Evolutionary conservation across 78 protist genomes (phyloP), one percentile per base, ranked within the genome.

Genomic region (Mastigamoeba balamuthi): DNA sequence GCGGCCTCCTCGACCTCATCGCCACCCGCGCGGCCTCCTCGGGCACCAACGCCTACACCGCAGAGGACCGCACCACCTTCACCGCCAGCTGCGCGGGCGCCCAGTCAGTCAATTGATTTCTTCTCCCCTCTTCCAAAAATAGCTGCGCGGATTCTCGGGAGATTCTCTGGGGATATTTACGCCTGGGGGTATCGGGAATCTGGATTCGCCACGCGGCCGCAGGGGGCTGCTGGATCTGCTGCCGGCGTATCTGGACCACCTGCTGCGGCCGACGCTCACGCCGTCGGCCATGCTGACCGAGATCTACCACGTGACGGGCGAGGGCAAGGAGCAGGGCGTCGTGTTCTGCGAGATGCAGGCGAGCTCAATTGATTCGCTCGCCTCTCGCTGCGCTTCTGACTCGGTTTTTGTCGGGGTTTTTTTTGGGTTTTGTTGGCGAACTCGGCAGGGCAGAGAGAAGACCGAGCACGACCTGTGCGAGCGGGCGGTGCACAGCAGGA

Each of bases 291-390:
- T 77, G 68, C 67, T 75, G 29, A 75, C 86, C 6, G 86, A 82
- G 69, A 52, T 82, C 43, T 82, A 82, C 63, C 86, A 82, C 39
- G 38, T 82, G 1, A 78, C 75, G 39, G 72, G 66, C 6, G 29
- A 66, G 8, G 86, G 86, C 25, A 37, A 44, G 36, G 86, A 82
- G 40, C 74, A 44, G 25, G 86, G 86, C 39, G 86, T 82, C 1
- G 80, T 82, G 7, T 64, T 74, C 66, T 82, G 81, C 29, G 86
- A 82, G 35, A 80, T 80, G 85, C 77, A 80, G 38, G 69, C 85
- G n/a, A n/a, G n/a, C n/a, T n/a, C n/a, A n/a, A n/a, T n/a, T n/a
- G n/a, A n/a, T n/a, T n/a, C n/a, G n/a, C n/a, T n/a, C n/a, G n/a
- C n/a, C n/a, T n/a, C n/a, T n/a, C n/a, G n/a, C n/a, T n/a, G n/a